Evolutionary conservation across 2,329 filamentous ascomycete species (phyloP), one percentile per base, ranked within the genome.

Genomic region (Colletotrichum scovillei): DNA sequence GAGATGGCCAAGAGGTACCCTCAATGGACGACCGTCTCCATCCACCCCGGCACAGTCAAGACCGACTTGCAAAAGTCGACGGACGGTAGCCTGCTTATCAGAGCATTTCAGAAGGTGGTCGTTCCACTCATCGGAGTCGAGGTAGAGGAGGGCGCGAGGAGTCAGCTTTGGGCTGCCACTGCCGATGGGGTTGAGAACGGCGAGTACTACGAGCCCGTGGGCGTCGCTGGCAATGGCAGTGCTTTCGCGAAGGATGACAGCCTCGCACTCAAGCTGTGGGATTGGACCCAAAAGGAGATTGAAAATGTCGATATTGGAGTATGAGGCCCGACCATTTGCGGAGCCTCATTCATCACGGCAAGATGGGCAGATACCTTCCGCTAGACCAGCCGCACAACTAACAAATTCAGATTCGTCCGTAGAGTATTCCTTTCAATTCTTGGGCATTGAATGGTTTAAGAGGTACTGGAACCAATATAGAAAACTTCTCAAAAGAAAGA

Each of bases 21-120:
- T 0, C 74, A 81, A 19, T 80, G 87, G 5, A 82, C 80, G n/a
- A 82, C 82, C 14, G 81, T 88, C 12, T 83, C 85, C 0, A 76
- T 89, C 0, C 88, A 89, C 67, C 88, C 88, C 0, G 88, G 88
- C 2, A 77, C 84, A 5, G 79, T 83, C 2, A 65, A 75, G 19
- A 83, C 81, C 35, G 35, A 38, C 12, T 38, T 38, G 5, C 22
- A 19, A 24, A 22, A 26, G 26, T 30, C 16, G 55, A 49, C 49
- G 26, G 26, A 38, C 1, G 35, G 35, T 14, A 38, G 12, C 5
- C 35, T 38, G 1, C 35, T 38, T 5, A 38, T 38, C 12, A 38
- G 35, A 14, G 35, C 35, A 38, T 38, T 38, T 38, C 35, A 14
- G 35, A 38, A 38, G 12, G 35, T 38, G 35, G 35, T 38, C 11